Conservation (phyloP, 1,284 basidiomycete species). For the Austroboletus novae-zelandiae region DNA sequence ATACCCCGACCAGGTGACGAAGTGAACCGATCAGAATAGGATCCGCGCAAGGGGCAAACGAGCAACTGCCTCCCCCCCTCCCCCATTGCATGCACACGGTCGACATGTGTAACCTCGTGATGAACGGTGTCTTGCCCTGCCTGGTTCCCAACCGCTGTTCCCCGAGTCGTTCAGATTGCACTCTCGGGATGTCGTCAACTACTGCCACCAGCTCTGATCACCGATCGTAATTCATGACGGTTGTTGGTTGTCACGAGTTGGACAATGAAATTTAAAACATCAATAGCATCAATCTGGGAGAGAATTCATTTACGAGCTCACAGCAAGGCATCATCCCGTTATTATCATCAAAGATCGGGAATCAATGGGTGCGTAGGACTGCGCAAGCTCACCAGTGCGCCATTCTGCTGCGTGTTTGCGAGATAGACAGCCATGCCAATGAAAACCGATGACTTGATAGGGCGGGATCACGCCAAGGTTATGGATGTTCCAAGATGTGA, state of each 20-base stretch:
- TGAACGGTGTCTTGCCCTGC: conserved; percentile 22
- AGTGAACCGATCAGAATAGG: conserved; percentile 15
- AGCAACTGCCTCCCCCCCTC: conserved; percentile 1
- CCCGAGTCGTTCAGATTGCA: conserved; percentile 7
- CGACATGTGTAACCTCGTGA: conserved; percentile 11
- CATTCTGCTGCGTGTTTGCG: conserved; percentile 53
- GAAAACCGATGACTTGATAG: conserved; percentile 44
- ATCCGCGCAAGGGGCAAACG: conserved; percentile 10
- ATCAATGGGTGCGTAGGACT: background rate
- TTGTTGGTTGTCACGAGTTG: conserved; percentile 56
- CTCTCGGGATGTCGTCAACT: conserved; percentile 4
- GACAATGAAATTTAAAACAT: conserved; percentile 62
- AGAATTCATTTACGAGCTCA: conserved; percentile 51
- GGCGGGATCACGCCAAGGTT: conserved; percentile 54
- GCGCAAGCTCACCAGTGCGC: conserved; percentile 56
- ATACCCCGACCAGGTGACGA: conserved; percentile 7
- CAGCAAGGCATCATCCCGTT: conserved; percentile 50
- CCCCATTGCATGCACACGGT: conserved; percentile 12
- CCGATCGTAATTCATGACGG: conserved; percentile 44
- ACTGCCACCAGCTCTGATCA: conserved; percentile 10
- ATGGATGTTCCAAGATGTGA: conserved; percentile 55
- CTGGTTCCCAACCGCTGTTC: conserved; percentile 10
- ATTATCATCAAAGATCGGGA: conserved; percentile 17
- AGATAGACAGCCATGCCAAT: conserved; percentile 39
- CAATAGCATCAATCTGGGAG: conserved; percentile 61